These are phyloP conservation scores for Talaromyces amestolkiae DNA, from an alignment of 2,329 filamentous ascomycete species.

Conservation along the genomic window DNA sequence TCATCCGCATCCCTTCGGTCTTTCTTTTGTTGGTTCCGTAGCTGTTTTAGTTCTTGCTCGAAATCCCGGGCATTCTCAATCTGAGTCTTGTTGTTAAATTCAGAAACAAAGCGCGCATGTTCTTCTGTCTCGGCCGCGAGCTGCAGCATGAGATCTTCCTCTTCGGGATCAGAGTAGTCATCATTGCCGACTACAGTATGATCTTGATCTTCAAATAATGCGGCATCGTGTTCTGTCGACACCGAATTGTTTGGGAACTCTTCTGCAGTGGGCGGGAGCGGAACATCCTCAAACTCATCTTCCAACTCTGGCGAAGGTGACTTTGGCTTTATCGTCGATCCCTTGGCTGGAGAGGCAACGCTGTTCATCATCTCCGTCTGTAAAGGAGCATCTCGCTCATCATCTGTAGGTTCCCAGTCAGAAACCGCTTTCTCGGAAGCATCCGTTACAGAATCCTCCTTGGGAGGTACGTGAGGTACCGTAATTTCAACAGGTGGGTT, in stretches of 20 bases:
- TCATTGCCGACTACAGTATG: conserved; percentile 43
- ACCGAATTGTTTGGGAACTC: conserved; percentile 24
- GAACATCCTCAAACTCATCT: conserved; percentile 55
- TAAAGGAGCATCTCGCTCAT: conserved; percentile 19
- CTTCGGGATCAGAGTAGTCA: conserved; percentile 81
- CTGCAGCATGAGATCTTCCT: conserved; percentile 82
- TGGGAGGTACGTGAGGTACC: conserved; percentile 23
- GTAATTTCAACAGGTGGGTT: neutral
- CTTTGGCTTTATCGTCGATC: conserved; percentile 20
- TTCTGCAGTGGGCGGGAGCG: conserved; percentile 25
- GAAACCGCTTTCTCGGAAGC: conserved; percentile 20
- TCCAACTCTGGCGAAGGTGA: conserved; percentile 53
- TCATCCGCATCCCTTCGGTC: conserved; percentile 95
- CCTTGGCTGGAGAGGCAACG: conserved; percentile 7
- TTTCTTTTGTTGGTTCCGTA: conserved; percentile 93
- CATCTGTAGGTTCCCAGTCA: conserved; percentile 21
- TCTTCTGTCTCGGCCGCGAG: conserved; percentile 90
- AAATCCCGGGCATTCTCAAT: conserved; percentile 73
- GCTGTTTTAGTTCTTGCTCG: conserved; percentile 78
- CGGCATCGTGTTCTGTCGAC: conserved; percentile 24
- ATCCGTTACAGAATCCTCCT: conserved; percentile 22
- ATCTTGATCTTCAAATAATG: conserved; percentile 21
- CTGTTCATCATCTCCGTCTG: neutral
- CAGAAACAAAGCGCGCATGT: conserved; percentile 86
- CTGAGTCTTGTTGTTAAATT: conserved; percentile 73